Conservation (phyloP, 192 early-diverging fungal species). For the Coemansia sp. region DNA sequence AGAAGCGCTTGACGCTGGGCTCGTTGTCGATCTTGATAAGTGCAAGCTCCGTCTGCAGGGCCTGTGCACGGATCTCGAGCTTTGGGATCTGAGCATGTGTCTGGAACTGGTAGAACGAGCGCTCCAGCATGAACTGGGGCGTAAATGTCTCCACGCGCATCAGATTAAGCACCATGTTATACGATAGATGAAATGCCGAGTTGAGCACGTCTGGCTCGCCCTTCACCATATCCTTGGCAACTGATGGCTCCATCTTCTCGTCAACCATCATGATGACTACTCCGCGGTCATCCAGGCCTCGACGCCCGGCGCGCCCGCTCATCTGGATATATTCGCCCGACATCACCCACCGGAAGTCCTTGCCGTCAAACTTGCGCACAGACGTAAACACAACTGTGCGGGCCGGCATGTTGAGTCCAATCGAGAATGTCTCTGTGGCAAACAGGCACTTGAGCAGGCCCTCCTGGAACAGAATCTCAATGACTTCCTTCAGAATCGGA, state of each 20-base stretch:
- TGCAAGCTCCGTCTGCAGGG: conserved; percentile 57
- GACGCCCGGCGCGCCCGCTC: conserved; percentile 95
- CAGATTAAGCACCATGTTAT: conserved; percentile 97
- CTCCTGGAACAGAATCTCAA: conserved; percentile 97
- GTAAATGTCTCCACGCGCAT: conserved; percentile 91
- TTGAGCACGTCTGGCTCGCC: conserved; percentile 80
- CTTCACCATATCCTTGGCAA: conserved; percentile 94
- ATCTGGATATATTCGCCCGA: conserved; percentile 99
- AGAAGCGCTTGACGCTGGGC: conserved; percentile 68
- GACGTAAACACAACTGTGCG: conserved; percentile 97
- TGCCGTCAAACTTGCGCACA: conserved; percentile 92
- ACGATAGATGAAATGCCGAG: conserved; percentile 93
- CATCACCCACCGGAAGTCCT: conserved; percentile 77
- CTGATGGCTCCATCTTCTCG: conserved; percentile 89
- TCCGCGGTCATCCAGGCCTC: conserved; percentile 96
- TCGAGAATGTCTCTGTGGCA: conserved; percentile 99
- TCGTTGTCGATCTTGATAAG: conserved; percentile 66
- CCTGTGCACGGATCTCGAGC: conserved; percentile 54
- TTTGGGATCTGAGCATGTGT: conserved; percentile 79
- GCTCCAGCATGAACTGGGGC: conserved; percentile 89
- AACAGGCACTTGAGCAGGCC: conserved; percentile 97
- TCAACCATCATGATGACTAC: conserved; percentile 97
- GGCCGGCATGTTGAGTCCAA: conserved; percentile 99
- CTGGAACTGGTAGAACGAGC: conserved; percentile 93
- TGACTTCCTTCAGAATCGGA: conserved; percentile 95